Conservation (phyloP, 2,329 filamentous ascomycete genomes). For the Hypomyces rosellus region DNA sequence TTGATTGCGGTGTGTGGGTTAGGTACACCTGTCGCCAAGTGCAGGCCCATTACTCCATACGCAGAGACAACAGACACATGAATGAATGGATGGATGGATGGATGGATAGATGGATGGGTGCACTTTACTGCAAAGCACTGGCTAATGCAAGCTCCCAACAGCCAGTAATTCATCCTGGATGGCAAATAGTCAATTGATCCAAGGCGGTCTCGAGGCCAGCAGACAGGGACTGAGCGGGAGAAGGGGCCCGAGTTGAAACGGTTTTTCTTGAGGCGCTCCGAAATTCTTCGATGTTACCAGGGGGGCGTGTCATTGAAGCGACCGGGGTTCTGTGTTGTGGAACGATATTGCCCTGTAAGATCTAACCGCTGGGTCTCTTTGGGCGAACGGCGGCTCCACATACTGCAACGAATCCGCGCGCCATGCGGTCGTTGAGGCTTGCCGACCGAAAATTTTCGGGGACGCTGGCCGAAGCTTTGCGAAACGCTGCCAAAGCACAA, state of each 20-base stretch:
- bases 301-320: neutral
- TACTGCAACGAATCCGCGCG: neutral
- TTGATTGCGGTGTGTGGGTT: no score
- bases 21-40: no score
- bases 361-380: conserved; percentile 8
- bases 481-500: neutral
- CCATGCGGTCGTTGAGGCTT: neutral
- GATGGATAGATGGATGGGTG: neutral
- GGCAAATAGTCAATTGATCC: neutral
- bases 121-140: neutral
- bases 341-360: neutral
- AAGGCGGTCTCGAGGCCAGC: neutral
- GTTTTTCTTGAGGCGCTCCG: conserved; percentile 1
- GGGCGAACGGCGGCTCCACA: neutral
- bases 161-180: neutral
- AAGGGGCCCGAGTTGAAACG: conserved; percentile 2
- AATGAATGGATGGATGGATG: neutral
- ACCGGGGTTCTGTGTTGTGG: neutral
- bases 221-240: neutral
- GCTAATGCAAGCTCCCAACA: neutral
- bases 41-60: no score
- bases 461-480: conserved; percentile 2
- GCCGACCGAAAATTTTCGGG: conserved; percentile 21
- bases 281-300: conserved; percentile 2
- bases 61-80: no score